Evolutionary conservation across 1,139 yeast genomes (phyloP), one percentile per base, ranked within the genome.

Genomic region (Diutina neorugosa): DNA sequence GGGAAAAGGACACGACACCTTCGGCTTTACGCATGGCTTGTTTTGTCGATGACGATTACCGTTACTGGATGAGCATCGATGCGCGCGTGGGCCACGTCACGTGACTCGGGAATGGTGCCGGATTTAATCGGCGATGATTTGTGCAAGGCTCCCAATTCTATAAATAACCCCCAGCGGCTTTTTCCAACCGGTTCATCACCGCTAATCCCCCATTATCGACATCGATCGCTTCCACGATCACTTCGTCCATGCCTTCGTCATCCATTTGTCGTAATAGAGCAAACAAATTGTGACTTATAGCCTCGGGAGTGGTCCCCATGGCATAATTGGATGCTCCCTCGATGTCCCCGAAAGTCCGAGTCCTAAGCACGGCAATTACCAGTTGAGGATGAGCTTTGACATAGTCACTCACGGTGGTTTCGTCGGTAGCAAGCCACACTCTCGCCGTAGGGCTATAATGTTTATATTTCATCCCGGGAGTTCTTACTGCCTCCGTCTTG

Each of bases 381-480:
- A 12, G n/a, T 8, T 16, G 3, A 3, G 50, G 14, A n/a, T 46
- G 16, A 3, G 5, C 5, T 6, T 16, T 2, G 16, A 46, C n/a
- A 23, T 46, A 46, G 16, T 46, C 20, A 3, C 3, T 3, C 8
- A 16, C 50, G 6, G 16, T 27, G 14, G 40, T 11, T 2, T 25
- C 14, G 14, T 27, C 23, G 2, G 12, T n/a, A 2, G 50, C 40
- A 23, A 91, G 67, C 0, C 86, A 73, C 6, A 93, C 97, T 56
- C 78, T 81, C 0, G 97, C 96, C 2, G 78, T 77, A 1, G 98
- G 98, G 0, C 97, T 87, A 66, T 93, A 93, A 66, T 93, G 98
- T 60, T 88, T 82, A 65, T 93, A 93, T 64, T 93, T 93, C 98
- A 93, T 93, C 0, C 98, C 98, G 0, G 98, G 98, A 0, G 98